Evolutionary conservation across 495 filamentous ascomycete genomes (phyloP), one percentile per base, ranked within the genome.

Genomic region (Amphirosellinia nigrospora): DNA sequence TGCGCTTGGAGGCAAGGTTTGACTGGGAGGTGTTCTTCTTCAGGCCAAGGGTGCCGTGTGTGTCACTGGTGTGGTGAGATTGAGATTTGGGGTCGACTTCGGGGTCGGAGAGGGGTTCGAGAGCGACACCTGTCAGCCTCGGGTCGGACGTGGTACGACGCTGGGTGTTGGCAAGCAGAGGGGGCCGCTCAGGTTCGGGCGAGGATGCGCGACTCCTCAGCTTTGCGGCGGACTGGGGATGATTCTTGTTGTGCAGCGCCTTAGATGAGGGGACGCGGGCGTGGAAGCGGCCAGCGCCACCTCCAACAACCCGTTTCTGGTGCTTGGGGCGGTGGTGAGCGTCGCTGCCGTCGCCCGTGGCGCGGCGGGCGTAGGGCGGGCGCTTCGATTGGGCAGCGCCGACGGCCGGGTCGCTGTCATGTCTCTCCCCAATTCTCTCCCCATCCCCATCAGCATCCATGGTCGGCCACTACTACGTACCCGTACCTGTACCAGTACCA

Each of bases 381-480:
- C 79, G 76, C 76, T 83, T 84, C 84, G 83, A 86, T 86, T 86
- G 83, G 83, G 74, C 73, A 70, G 75, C 73, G 73, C 52, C 65
- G 56, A 68, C 65, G 43, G 36, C 26, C 48, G 68, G 46, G 58
- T 70, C 68, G 46, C 68, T 39, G 13, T 34, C 56, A 50, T 69
- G 36, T 58, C 55, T 53, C 41, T 46, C 43, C 64, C 62, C 62
- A 52, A 13, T 21, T n/a, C 64, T 21, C 8, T 66, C 46, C 46
- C 48, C 48, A 38, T 64, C 56, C 59, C 59, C 50, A 39, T 55
- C 59, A n/a, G n/a, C n/a, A n/a, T n/a, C n/a, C n/a, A n/a, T n/a
- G n/a, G n/a, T n/a, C n/a, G n/a, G 34, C 45, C n/a, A 30, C 21
- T 41, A 21, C 63, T 43, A 38, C 43, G 34, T 53, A 13, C 48